These are phyloP conservation scores for Solanum etuberosum DNA, from an alignment of 257 asterid species.

Conservation along the genomic window DNA sequence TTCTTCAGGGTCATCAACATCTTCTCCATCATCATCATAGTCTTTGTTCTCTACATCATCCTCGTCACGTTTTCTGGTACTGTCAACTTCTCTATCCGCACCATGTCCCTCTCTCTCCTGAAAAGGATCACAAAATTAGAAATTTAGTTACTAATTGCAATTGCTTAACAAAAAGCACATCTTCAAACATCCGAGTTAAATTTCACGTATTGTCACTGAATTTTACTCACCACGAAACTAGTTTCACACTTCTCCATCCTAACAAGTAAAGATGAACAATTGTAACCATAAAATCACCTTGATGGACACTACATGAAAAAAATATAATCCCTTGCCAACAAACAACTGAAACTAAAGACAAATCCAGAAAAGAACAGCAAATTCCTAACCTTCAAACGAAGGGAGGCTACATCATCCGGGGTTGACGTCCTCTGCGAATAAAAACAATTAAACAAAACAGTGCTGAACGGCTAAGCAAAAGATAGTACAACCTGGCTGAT, in stretches of 20 bases:
- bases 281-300: not conserved
- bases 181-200: not conserved
- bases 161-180: not conserved
- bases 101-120: not conserved
- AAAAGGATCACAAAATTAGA: not conserved
- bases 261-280: not conserved
- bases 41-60: not conserved
- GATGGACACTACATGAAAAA: not conserved
- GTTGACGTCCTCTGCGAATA: constrained; percentile 17
- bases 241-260: not conserved
- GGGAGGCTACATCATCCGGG: constrained; percentile 13
- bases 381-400: constrained; percentile 8
- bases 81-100: not conserved
- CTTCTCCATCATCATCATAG: not conserved
- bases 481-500: no score
- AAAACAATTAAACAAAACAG: not conserved
- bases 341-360: not conserved
- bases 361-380: not conserved
- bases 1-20: not conserved
- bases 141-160: not conserved
- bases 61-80: not conserved
- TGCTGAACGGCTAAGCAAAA: no score
- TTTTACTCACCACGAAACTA: not conserved
- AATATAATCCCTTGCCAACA: not conserved
- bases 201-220: not conserved